Evolutionary conservation across 257 asterid genomes (phyloP), one percentile per base, ranked within the genome.

Genomic region (Fraxinus cuspidata): DNA sequence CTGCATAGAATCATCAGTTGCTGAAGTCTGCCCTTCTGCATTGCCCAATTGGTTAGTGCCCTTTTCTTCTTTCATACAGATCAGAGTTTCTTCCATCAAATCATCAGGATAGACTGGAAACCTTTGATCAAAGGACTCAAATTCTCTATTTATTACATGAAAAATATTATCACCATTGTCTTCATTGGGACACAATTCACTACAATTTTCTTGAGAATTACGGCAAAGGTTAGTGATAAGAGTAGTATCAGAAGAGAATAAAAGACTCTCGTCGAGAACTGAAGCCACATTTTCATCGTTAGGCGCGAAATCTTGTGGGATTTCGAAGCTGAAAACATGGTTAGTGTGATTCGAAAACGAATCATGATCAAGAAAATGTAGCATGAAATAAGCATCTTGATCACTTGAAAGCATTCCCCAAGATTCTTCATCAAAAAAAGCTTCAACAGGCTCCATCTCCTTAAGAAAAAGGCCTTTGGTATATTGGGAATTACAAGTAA

Each of bases 141-240:
- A 28, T 16, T 66, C 16, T 32, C 31, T 64, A 78, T 73, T 82
- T 47, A 70, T 56, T 70, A 65, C 64, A 65, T 75, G 77, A 49
- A 79, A 16, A 29, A 60, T 19, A 11, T 81, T 76, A 29, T 42
- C 29, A 9, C 70, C 80, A 81, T 73, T 75, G 27, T 21, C 64
- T n/a, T 53, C 64, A 53, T 18, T 5, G 28, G 64, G 64, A 53
- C 27, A 5, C 11, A 53, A 19, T 53, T 18, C 27, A 31, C 38
- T 75, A 86, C 87, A 78, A 74, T 86, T 81, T 69, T 86, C 87
- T 81, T 86, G 89, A 79, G 86, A 84, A 35, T 77, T 19, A 79
- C 72, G 51, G 8, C 71, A 71, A 56, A 79, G 79, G 74, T 74
- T 58, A 64, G n/a, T 19, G 47, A 28, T 56, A 58, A 25, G 27